A percentile compares a stretch with the other conserved stretches of the same genome.
Conservation (phyloP, 495 filamentous ascomycete genomes). For the Hyaloscypha variabilis region DNA sequence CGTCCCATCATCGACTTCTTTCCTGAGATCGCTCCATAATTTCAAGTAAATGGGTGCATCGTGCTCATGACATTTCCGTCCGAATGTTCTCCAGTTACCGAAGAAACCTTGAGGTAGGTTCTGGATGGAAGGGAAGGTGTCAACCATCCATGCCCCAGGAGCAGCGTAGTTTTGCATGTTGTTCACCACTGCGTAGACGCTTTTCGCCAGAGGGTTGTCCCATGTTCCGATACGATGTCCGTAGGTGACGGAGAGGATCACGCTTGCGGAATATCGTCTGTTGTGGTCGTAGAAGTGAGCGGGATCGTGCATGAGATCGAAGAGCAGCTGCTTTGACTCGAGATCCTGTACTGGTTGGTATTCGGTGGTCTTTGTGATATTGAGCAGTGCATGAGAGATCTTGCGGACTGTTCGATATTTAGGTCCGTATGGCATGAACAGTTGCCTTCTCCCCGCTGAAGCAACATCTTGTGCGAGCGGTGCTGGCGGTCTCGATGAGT, state of each 20-base stretch:
- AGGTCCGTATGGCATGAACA: constrained; percentile 41
- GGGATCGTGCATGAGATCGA: constrained; percentile 33
- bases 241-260: constrained; percentile 37
- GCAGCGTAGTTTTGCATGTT: constrained; percentile 22
- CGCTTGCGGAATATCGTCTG: constrained; percentile 34
- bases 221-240: constrained; percentile 33
- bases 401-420: constrained; percentile 41
- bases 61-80: constrained; percentile 23
- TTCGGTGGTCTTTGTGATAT: constrained; percentile 15
- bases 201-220: constrained; percentile 27
- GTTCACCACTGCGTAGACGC: constrained; percentile 25
- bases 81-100: constrained; percentile 20
- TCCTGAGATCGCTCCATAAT: constrained; percentile 34
- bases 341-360: constrained; percentile 36
- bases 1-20: constrained; percentile 32
- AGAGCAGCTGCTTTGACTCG: constrained; percentile 39
- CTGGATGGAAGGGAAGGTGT: constrained; percentile 30
- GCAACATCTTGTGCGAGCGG: constrained; percentile 30
- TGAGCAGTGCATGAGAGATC: constrained; percentile 36
- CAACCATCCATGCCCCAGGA: constrained; percentile 31
- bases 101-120: constrained; percentile 25
- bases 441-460: constrained; percentile 35
- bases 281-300: constrained; percentile 37
- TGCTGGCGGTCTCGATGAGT: constrained; percentile 28
- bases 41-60: constrained; percentile 27